A percentile compares a stretch with the other conserved stretches of the same genome.
Evolutionary conservation across 1,284 basidiomycete genomes (phyloP).

Genomic region (Phellopilus nigrolimitatus): DNA sequence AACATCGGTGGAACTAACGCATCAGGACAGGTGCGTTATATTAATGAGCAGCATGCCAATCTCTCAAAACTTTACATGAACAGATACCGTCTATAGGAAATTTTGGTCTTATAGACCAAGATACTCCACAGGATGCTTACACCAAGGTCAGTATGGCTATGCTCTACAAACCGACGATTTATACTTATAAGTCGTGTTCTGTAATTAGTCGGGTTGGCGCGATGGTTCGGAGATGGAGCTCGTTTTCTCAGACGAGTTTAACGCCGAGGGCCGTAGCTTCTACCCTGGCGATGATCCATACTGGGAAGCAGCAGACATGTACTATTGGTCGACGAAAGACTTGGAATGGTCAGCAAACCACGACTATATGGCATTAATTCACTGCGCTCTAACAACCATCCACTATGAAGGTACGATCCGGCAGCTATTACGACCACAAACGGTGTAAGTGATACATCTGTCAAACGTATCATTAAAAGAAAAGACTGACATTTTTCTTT

Average conservation of each 20-base stretch:
- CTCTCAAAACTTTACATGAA: not conserved
- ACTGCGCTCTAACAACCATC: too few species aligned
- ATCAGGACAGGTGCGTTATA: slow-evolving; percentile 54
- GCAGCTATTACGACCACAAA: slow-evolving; percentile 46
- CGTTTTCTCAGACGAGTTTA: slow-evolving; percentile 80
- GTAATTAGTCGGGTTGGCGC: slow-evolving; percentile 12
- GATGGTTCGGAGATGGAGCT: slow-evolving; percentile 37
- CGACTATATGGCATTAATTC: not conserved
- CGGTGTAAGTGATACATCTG: too few species aligned
- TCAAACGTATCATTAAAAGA: too few species aligned
- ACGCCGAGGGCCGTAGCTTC: slow-evolving; percentile 66
- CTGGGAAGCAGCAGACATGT: slow-evolving; percentile 74
- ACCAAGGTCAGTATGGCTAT: slow-evolving; percentile 31
- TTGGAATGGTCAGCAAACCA: slow-evolving; percentile 50
- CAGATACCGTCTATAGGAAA: slow-evolving; percentile 52
- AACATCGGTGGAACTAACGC: slow-evolving; percentile 73
- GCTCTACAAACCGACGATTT: slow-evolving; percentile 6
- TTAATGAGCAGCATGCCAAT: not conserved
- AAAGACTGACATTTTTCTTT: not conserved
- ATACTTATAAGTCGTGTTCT: not conserved
- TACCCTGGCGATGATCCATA: slow-evolving; percentile 61
- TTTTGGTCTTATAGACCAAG: slow-evolving; percentile 58
- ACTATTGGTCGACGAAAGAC: slow-evolving; percentile 71
- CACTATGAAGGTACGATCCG: slow-evolving; percentile 62
- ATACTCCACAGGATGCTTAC: slow-evolving; percentile 55